Percentiles rank a stretch among this genome's conserved stretches.
Evolutionary conservation across 805 yeast species (phyloP).

Genomic region (Pichia paraexigua): DNA sequence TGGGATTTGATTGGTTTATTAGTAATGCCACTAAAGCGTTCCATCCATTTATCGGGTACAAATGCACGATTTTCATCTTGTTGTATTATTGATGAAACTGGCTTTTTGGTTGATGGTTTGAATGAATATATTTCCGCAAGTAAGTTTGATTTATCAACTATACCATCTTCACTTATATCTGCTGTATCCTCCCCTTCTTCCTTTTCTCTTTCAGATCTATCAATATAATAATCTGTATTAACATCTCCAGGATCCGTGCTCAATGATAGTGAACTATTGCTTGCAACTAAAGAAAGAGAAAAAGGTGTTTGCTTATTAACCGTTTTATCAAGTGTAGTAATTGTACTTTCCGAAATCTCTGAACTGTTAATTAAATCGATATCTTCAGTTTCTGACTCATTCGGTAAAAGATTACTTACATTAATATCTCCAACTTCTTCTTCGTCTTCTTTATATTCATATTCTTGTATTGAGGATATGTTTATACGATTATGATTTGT

Average conservation of each 20-base stretch:
- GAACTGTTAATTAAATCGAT: conserved; percentile 18
- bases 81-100: not conserved
- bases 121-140: conserved; percentile 13
- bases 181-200: not conserved
- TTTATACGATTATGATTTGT: not conserved
- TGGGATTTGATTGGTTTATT: not conserved
- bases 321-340: conserved; percentile 2
- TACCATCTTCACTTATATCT: not conserved
- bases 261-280: not conserved
- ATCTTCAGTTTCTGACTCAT: conserved; percentile 25
- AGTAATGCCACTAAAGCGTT: not conserved
- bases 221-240: conserved; percentile 10
- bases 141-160: conserved; percentile 9
- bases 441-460: not conserved
- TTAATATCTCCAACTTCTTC: not conserved
- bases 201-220: not conserved
- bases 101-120: not conserved
- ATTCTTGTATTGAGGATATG: not conserved
- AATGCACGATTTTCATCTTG: not conserved
- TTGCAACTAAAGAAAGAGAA: not conserved
- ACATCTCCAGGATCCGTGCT: conserved; percentile 9
- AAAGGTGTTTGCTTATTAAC: not conserved
- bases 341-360: conserved; percentile 9
- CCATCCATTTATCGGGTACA: conserved; percentile 9
- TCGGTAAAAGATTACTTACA: conserved; percentile 15